Evolutionary conservation across 2,329 filamentous ascomycete species (phyloP).

Genomic region (Hypoxylon sp.): DNA sequence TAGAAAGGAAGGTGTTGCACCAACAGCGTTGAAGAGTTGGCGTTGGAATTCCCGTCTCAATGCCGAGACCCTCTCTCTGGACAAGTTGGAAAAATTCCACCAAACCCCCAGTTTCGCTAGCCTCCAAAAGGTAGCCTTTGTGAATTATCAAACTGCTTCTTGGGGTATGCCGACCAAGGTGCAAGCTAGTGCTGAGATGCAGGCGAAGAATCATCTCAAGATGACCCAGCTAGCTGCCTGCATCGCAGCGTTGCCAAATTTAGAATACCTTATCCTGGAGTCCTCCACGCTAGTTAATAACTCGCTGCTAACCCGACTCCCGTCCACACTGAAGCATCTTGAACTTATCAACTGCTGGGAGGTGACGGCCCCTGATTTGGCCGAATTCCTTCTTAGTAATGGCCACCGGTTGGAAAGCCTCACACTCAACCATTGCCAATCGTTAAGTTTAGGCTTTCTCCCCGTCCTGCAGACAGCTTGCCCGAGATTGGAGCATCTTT

Average conservation of each 20-base stretch:
- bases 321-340: constrained; percentile 70
- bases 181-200: constrained; percentile 41
- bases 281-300: constrained; percentile 77
- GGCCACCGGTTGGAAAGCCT: constrained; percentile 74
- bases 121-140: constrained; percentile 65
- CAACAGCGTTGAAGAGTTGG: constrained; percentile 61
- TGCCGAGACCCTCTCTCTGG: constrained; percentile 55
- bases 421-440: constrained; percentile 79
- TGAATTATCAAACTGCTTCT: constrained; percentile 69
- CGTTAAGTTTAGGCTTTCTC: constrained; percentile 79
- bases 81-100: constrained; percentile 63
- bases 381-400: constrained; percentile 70
- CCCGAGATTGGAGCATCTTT: constrained; percentile 73
- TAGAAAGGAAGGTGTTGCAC: constrained; percentile 52
- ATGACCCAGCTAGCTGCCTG: constrained; percentile 55
- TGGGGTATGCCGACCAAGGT: constrained; percentile 32
- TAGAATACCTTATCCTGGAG: constrained; percentile 76
- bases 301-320: constrained; percentile 72
- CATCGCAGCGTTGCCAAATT: constrained; percentile 62
- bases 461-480: constrained; percentile 71
- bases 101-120: constrained; percentile 62
- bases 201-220: constrained; percentile 43
- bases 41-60: constrained; percentile 67
- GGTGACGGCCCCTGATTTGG: constrained; percentile 72
- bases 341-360: constrained; percentile 83